Conservation (phyloP, 2,329 filamentous ascomycete genomes). For the Saccharata proteae region DNA sequence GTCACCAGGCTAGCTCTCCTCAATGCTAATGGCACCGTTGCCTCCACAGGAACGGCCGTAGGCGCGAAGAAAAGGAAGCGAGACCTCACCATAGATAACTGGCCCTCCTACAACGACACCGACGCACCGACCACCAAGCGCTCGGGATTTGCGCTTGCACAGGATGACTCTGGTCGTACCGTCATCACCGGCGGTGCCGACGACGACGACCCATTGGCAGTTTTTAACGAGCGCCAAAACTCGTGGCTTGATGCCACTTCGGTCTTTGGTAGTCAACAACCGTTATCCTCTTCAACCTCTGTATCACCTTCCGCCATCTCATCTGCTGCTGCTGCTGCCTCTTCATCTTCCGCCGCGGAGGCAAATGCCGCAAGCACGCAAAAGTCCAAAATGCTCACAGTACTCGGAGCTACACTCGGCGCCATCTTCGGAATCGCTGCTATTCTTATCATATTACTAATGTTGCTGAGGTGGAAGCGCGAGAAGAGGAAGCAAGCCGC, state of each 20-base stretch:
- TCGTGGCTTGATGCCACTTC: slow-evolving; percentile 62
- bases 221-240: slow-evolving; percentile 69
- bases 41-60: slow-evolving; percentile 37
- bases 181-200: slow-evolving; percentile 65
- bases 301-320: slow-evolving; percentile 23
- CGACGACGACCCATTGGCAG: slow-evolving; percentile 51
- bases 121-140: slow-evolving; percentile 55
- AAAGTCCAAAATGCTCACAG: slow-evolving; percentile 41
- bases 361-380: slow-evolving; percentile 16
- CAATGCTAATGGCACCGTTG: slow-evolving; percentile 43
- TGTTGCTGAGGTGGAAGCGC: slow-evolving; percentile 51
- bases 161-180: slow-evolving; percentile 52
- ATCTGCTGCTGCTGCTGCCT: slow-evolving; percentile 22
- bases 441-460: slow-evolving; percentile 58
- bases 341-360: background rate
- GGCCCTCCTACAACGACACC: slow-evolving; percentile 69
- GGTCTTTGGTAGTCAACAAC: slow-evolving; percentile 38
- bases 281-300: slow-evolving; percentile 19
- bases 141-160: slow-evolving; percentile 59
- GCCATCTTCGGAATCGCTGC: slow-evolving; percentile 63
- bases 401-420: slow-evolving; percentile 73
- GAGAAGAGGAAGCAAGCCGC: slow-evolving; percentile 47
- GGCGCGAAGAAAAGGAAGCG: slow-evolving; percentile 33
- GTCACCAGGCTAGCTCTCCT: slow-evolving; percentile 60
- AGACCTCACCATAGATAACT: slow-evolving; percentile 48